Evolutionary conservation across 2,329 filamentous ascomycete species (phyloP).

Genomic region (Tothia fuscella): DNA sequence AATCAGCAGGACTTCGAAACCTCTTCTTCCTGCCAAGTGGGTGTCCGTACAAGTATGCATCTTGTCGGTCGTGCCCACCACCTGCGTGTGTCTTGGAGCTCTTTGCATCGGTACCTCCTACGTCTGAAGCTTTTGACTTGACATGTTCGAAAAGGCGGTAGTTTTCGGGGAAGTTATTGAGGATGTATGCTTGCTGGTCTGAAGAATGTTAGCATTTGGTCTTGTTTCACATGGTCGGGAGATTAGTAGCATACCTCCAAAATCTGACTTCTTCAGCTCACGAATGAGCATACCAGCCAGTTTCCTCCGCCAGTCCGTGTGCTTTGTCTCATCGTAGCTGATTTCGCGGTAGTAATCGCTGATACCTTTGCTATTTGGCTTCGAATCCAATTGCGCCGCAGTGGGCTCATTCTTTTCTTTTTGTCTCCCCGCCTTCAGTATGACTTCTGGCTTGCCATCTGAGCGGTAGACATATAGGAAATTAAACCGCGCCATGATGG

Average conservation of each 20-base stretch:
- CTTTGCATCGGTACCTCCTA: conserved; percentile 31
- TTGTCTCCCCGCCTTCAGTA: conserved; percentile 29
- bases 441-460: conserved; percentile 38
- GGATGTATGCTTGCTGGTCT: conserved; percentile 34
- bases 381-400: conserved; percentile 38
- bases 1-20: conserved; percentile 46
- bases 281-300: conserved; percentile 46
- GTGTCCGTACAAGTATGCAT: conserved; percentile 50
- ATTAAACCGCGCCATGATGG: conserved; percentile 36
- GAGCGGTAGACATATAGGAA: conserved; percentile 36
- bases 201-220: neutral
- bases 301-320: conserved; percentile 46
- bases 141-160: conserved; percentile 48
- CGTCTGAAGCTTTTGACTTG: conserved; percentile 34
- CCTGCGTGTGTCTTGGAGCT: conserved; percentile 37
- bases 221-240: neutral
- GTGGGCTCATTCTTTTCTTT: conserved; percentile 41
- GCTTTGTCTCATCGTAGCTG: conserved; percentile 38
- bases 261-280: conserved; percentile 27
- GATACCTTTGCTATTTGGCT: conserved; percentile 39
- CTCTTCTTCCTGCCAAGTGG: conserved; percentile 44
- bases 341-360: conserved; percentile 44
- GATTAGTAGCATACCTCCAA: no score
- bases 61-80: conserved; percentile 42
- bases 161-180: conserved; percentile 42